A percentile compares a stretch with the other conserved stretches of the same genome.
phyloP scores from a whole-genome alignment of 176 grass and related monocot genomes.

The Lolium rigidum region DNA sequence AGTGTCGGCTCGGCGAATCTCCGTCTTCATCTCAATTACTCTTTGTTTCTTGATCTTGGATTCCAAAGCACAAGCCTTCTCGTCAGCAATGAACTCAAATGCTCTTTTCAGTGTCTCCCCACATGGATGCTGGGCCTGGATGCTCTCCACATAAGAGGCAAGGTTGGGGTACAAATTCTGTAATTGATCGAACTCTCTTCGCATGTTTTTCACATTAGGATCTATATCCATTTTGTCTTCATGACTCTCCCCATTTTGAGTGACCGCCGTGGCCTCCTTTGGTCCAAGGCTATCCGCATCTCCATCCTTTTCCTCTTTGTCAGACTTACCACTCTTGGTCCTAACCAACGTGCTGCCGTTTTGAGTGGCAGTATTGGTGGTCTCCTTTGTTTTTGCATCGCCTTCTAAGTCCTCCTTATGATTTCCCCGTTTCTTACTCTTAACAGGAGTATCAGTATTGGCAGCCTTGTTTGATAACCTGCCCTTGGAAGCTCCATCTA shows the following conservation, averaged over 20 bases:
- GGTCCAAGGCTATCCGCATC: background rate
- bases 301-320: conserved; percentile 28
- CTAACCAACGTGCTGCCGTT: conserved; percentile 5
- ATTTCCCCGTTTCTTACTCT: conserved; percentile 24
- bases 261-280: background rate
- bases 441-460: background rate
- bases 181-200: conserved; percentile 35
- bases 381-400: conserved; percentile 20
- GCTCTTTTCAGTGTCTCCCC: conserved; percentile 49
- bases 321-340: conserved; percentile 17
- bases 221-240: conserved; percentile 30
- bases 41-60: conserved; percentile 37
- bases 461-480: background rate
- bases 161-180: conserved; percentile 44
- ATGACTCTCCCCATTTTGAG: conserved; percentile 19
- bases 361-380: background rate
- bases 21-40: background rate
- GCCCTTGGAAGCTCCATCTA: background rate
- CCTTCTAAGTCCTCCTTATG: conserved; percentile 19
- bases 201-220: conserved; percentile 6
- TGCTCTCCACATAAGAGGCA: conserved; percentile 41
- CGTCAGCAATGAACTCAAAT: conserved; percentile 46
- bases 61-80: conserved; percentile 47
- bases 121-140: conserved; percentile 33
- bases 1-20: background rate